Base-by-base conservation (phyloP, 2,329 filamentous ascomycete genomes). In the Chaetomium sp. region DNA sequence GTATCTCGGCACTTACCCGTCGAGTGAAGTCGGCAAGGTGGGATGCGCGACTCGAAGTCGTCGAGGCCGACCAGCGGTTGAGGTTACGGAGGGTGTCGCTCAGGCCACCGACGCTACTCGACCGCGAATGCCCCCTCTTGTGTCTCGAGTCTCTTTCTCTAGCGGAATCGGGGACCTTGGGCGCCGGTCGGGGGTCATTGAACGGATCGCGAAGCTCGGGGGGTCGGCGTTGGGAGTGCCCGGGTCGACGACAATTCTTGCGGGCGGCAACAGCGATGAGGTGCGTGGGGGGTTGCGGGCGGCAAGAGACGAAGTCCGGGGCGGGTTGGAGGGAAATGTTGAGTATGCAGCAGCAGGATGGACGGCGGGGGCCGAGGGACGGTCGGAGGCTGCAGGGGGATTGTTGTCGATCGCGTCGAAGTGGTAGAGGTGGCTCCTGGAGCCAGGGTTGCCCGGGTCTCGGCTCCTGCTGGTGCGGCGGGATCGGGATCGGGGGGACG, bases 21-120 rank as follows among this genome's bases (percentile, higher is more conserved):
- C 78, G 77, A 47, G 77, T 76, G 68, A 78, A 77, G 64, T 74
- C 73, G 53, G 73, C 74, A 23, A 74, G 72, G 63, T 74, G 74
- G 55, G 81, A 82, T 45, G 78, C 75, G 68, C 76, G 79, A 65
- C 80, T 85, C 50, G 83, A 85, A 9, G 76, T 73, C 58, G 83
- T 83, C 16, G 83, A 85, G 23, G 78, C 75, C 50, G 83, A 84
- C 82, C 82, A 84, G 71, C 82, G 80, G 71, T 85, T 82, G 66
- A 82, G 76, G 67, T 80, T 81, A 72, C 79, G 80, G 49, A 81
- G 77, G 53, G 77, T 75, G 63, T 83, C 81, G 71, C 76, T 79
- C 67, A 76, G 66, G 66, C 74, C 75, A 61, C 73, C 74, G 25
- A 74, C 71, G 65, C 72, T 78, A 65, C 73, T 78, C 12, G 77